A percentile compares a stretch with the other conserved stretches of the same genome.
Conservation (phyloP, 352 stramenopile species). For the Elongisporangium senticosum region DNA sequence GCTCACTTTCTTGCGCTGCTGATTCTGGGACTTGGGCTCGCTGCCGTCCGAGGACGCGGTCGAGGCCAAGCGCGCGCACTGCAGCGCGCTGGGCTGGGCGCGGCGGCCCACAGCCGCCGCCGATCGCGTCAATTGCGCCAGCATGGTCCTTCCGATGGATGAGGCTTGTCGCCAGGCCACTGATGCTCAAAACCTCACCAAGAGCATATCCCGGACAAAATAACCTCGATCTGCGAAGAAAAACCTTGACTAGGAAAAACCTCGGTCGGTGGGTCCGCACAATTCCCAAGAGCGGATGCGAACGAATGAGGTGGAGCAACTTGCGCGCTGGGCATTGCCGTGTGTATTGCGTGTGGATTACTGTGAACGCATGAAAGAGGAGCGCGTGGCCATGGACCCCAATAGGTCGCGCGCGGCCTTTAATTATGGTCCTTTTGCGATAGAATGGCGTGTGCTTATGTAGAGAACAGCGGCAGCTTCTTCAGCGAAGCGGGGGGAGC, state of each 20-base stretch:
- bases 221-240: not conserved
- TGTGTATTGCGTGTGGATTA: not conserved
- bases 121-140: not conserved
- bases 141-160: not conserved
- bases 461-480: not conserved
- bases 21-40: slow-evolving; percentile 17
- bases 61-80: slow-evolving; percentile 8
- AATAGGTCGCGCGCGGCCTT: not conserved
- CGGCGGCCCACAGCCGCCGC: not conserved
- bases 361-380: not conserved
- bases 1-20: slow-evolving; percentile 18
- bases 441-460: not conserved
- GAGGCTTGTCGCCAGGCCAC: not conserved
- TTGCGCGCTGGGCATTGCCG: not conserved
- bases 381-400: not conserved
- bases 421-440: not conserved
- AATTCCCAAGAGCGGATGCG: not conserved
- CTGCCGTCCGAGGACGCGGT: slow-evolving; percentile 10
- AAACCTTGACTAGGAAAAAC: not conserved
- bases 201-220: not conserved
- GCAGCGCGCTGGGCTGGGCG: not conserved
- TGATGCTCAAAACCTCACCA: not conserved
- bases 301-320: not conserved
- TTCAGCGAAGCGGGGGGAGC: not conserved
- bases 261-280: too few species aligned